These are phyloP conservation scores for Penicillium sp. DNA, from an alignment of 2,329 filamentous ascomycete species.

Conservation along the genomic window DNA sequence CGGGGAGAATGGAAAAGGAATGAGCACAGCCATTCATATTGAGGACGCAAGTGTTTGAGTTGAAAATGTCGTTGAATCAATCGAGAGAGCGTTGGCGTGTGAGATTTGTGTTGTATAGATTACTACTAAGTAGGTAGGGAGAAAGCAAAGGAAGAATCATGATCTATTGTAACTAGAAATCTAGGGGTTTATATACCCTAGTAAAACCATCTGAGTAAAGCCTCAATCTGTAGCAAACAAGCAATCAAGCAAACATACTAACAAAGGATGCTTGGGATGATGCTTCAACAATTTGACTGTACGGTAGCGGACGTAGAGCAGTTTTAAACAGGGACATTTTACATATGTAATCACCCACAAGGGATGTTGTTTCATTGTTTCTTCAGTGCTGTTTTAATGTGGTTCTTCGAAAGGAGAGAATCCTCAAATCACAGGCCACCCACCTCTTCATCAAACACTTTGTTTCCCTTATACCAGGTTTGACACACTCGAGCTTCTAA, in stretches of 20 bases:
- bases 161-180: too few relatives aligned
- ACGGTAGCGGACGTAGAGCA: not conserved
- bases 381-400: too few relatives aligned
- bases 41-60: not conserved
- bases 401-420: not conserved
- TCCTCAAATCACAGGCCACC: not conserved
- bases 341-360: not conserved
- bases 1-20: not conserved
- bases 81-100: not conserved
- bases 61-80: not conserved
- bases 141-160: too few relatives aligned
- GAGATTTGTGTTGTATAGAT: too few relatives aligned
- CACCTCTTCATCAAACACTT: not conserved
- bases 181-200: too few relatives aligned
- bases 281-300: too few relatives aligned
- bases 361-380: not conserved
- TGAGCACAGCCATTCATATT: not conserved
- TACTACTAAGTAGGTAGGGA: too few relatives aligned
- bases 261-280: too few relatives aligned
- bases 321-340: not conserved
- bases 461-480: constrained; percentile 45
- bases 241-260: too few relatives aligned
- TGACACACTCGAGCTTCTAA: constrained; percentile 41
- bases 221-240: too few relatives aligned
- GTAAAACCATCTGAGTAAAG: too few relatives aligned